phyloP scores from a whole-genome alignment of 208 protist species.

The Ichthyophonus hoferi region DNA sequence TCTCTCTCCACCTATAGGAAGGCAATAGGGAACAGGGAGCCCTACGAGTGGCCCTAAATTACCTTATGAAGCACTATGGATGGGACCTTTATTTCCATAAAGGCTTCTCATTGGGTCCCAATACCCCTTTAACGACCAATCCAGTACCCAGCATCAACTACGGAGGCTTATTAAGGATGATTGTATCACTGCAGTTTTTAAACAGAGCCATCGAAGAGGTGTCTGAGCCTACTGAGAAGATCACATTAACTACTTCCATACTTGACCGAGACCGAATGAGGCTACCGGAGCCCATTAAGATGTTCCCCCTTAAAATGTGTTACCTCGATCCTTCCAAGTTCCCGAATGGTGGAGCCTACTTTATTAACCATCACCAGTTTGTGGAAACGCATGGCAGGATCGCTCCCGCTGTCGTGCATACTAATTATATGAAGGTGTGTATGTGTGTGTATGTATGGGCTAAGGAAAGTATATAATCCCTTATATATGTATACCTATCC shows the following conservation, averaged over 20 bases:
- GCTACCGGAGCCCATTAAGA: neutral
- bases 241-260: neutral
- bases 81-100: neutral
- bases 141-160: neutral
- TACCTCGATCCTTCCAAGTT: constrained; percentile 12
- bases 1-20: neutral
- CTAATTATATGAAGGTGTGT: constrained; percentile 29
- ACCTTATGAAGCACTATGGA: neutral
- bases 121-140: too few species aligned
- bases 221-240: neutral
- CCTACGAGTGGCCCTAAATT: neutral
- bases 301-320: neutral
- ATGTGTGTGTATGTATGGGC: neutral
- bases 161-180: neutral
- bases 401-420: neutral
- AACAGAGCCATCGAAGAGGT: neutral
- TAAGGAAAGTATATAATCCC: too few species aligned
- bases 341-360: constrained; percentile 15
- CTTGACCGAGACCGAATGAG: neutral
- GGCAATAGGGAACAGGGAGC: neutral
- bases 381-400: neutral
- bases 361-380: neutral
- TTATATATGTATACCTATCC: too few species aligned
- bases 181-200: neutral
- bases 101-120: too few species aligned